These are phyloP conservation scores for Carex littledalei DNA, from an alignment of 176 grass and related monocot species.

Conservation along the genomic window DNA sequence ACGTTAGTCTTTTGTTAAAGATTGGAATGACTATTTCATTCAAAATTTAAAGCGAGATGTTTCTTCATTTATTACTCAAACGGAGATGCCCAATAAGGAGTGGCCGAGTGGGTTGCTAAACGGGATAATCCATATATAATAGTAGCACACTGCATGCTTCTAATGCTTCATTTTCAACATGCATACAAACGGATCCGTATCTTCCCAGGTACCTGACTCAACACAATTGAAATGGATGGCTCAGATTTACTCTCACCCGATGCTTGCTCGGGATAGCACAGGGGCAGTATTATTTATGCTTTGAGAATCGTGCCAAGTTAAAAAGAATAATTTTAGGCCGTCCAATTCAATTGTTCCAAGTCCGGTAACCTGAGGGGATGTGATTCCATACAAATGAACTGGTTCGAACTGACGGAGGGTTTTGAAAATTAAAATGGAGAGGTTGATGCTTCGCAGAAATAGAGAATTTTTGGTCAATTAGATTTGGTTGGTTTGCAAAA, in stretches of 20 bases:
- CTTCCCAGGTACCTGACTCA: too few species aligned
- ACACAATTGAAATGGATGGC: too few species aligned
- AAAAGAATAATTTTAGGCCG: too few species aligned
- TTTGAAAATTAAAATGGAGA: not conserved
- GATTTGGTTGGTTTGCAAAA: not conserved
- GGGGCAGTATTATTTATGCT: too few species aligned
- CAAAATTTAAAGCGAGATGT: not conserved
- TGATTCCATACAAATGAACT: not conserved
- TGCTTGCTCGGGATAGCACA: too few species aligned
- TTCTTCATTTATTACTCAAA: slow-evolving; percentile 1
- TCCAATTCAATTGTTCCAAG: too few species aligned
- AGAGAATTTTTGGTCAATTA: not conserved
- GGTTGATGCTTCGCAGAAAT: not conserved
- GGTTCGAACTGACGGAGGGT: not conserved
- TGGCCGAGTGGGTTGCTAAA: not conserved
- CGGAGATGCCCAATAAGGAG: not conserved
- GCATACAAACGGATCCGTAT: too few species aligned
- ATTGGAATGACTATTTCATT: slow-evolving; percentile 13
- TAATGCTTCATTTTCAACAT: not conserved
- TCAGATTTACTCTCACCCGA: too few species aligned
- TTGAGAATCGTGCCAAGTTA: too few species aligned
- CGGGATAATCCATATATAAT: too few species aligned
- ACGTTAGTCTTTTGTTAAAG: not conserved
- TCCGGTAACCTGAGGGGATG: too few species aligned
- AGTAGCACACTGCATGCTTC: not conserved